phyloP scores from a whole-genome alignment of 2,329 filamentous ascomycete species.

The Beauveria bassiana region DNA sequence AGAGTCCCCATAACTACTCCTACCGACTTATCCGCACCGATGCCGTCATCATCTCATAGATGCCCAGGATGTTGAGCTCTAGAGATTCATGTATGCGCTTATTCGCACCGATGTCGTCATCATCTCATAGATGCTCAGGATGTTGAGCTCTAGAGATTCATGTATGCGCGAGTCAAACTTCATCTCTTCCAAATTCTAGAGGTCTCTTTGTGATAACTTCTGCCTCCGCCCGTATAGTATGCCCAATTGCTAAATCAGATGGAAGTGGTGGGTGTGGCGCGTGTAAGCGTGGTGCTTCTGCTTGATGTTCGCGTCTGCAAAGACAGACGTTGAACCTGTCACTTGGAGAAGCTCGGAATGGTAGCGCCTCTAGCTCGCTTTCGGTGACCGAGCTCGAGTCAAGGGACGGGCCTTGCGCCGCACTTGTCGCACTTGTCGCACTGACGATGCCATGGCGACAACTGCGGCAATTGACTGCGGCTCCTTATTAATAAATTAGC shows the following conservation, averaged over 20 bases:
- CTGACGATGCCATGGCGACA: no score
- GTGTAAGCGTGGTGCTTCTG: no score
- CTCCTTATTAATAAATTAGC: no score
- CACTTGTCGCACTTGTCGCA: no score
- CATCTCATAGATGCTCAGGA: constrained; percentile 13
- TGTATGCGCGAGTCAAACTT: constrained; percentile 6
- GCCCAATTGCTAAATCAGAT: constrained; percentile 6
- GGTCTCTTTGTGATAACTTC: background rate
- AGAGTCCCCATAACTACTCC: background rate
- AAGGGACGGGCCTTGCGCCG: no score
- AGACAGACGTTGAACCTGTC: no score
- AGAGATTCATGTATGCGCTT: constrained; percentile 12
- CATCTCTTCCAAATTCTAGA: constrained; percentile 7
- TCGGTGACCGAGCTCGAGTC: no score
- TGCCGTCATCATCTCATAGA: constrained; percentile 13
- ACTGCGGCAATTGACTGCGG: no score
- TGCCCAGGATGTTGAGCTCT: constrained; percentile 10
- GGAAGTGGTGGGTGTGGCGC: no score
- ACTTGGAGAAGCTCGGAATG: no score
- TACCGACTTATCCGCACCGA: constrained; percentile 2
- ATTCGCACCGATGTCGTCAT: constrained; percentile 3
- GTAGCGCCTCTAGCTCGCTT: no score
- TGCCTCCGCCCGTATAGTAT: constrained; percentile 10
- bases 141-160: constrained; percentile 12
- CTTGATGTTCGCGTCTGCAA: no score